Evolutionary conservation across 2,329 filamentous ascomycete species (phyloP), one percentile per base, ranked within the genome.

Genomic region (Apiospora marii): DNA sequence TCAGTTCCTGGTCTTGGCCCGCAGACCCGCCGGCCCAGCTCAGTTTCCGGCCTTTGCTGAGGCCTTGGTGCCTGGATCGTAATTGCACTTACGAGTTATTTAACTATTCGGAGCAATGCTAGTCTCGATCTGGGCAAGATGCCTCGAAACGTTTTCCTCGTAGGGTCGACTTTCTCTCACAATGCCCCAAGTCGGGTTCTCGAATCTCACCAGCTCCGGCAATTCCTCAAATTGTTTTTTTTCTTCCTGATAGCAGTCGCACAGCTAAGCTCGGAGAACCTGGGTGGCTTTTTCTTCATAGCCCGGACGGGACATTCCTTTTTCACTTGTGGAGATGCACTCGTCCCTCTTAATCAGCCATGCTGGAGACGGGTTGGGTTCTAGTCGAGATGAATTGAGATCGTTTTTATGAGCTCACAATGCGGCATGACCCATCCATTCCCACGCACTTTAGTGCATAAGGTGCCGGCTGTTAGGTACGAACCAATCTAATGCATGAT

Each of bases 61-160:
- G 51, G 16, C 51, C 34, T 30, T 8, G 53, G 53, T 61, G 30
- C 53, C 51, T 61, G 53, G 53, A 61, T 61, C 53, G 53, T 61
- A 61, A 61, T 61, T 61, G 53, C 53, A 61, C 53, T 61, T 61
- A 61, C 53, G 53, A 61, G 53, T 61, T 61, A 61, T 61, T 64
- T n/a, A 41, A 64, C 30, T 37, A 64, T 64, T 64, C 34, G 34
- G 58, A 37, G 30, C 8, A n/a, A 41, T 37, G 8, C 58, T 64
- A 64, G 58, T 13, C 58, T 64, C 4, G 34, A 64, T 41, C 34
- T 34, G 58, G 58, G 1, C 34, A 64, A 64, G 58, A 12, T 10
- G 19, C 10, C 58, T 64, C 13, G 10, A 64, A 64, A 41, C 58
- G 30, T 64, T 64, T 41, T 3, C 41, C 19, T 64, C 22, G 58